Conservation (phyloP, 345 rosid species). For the Citrus australasica region DNA sequence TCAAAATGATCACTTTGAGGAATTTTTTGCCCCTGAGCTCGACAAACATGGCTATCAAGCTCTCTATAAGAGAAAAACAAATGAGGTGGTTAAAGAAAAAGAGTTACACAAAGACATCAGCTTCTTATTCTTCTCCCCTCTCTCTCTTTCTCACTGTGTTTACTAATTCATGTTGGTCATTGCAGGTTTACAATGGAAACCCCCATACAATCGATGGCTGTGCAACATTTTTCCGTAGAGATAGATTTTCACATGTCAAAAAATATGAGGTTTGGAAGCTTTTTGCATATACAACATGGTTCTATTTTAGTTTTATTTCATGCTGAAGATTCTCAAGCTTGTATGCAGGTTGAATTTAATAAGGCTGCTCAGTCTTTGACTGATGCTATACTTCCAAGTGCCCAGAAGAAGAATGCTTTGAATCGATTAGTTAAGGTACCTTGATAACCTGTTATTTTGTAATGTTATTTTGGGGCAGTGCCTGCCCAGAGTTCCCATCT, state of each 20-base stretch:
- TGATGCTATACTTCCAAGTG: constrained; percentile 73
- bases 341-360: constrained; percentile 88
- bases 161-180: constrained; percentile 3
- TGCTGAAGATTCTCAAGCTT: constrained; percentile 14
- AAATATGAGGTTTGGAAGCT: constrained; percentile 77
- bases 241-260: constrained; percentile 94
- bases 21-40: constrained; percentile 85
- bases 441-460: constrained; percentile 9
- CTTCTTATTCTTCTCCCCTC: not conserved
- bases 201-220: constrained; percentile 73
- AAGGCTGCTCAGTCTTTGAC: constrained; percentile 99
- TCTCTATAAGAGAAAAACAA: constrained; percentile 83
- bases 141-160: not conserved
- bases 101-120: not conserved
- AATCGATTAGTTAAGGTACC: constrained; percentile 82
- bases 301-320: constrained; percentile 4
- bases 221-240: constrained; percentile 93
- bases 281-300: not conserved
- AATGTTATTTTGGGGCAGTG: not conserved
- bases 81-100: constrained; percentile 51
- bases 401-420: constrained; percentile 87
- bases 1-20: constrained; percentile 91
- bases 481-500: not conserved
- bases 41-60: constrained; percentile 97
- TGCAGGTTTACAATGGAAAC: constrained; percentile 74